phyloP scores from a whole-genome alignment of 1,284 basidiomycete species.

The Ganoderma meredithae region DNA sequence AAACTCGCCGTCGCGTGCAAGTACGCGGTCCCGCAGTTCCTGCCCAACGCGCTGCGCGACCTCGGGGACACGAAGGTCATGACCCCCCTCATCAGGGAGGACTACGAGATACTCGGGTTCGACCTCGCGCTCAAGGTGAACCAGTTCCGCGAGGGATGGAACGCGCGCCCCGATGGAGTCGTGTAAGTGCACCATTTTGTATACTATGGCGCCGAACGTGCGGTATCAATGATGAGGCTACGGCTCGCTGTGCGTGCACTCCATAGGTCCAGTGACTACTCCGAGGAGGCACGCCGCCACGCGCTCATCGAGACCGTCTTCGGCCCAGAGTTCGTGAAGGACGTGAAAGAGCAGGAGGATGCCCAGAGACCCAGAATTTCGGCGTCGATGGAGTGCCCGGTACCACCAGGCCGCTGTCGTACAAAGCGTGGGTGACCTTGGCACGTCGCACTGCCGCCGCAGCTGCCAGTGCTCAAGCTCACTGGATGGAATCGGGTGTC shows the following conservation, averaged over 20 bases:
- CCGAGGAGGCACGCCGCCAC: neutral
- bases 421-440: too few species aligned
- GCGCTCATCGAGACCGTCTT: neutral
- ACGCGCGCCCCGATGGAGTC: neutral
- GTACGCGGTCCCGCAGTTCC: neutral
- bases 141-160: neutral
- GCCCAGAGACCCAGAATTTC: too few species aligned
- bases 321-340: neutral
- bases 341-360: too few species aligned
- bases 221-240: too few species aligned
- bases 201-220: too few species aligned
- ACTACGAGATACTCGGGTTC: slow-evolving; percentile 2
- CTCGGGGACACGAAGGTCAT: neutral
- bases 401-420: too few species aligned
- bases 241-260: neutral
- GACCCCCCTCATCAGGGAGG: neutral
- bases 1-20: neutral
- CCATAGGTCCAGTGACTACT: neutral
- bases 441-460: too few species aligned
- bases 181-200: neutral
- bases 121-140: neutral
- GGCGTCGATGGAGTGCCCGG: too few species aligned
- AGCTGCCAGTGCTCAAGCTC: too few species aligned
- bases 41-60: neutral
- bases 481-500: too few species aligned